These are phyloP conservation scores for Leccinum subgranulosum DNA, from an alignment of 768 basidiomycete species.

Conservation along the genomic window DNA sequence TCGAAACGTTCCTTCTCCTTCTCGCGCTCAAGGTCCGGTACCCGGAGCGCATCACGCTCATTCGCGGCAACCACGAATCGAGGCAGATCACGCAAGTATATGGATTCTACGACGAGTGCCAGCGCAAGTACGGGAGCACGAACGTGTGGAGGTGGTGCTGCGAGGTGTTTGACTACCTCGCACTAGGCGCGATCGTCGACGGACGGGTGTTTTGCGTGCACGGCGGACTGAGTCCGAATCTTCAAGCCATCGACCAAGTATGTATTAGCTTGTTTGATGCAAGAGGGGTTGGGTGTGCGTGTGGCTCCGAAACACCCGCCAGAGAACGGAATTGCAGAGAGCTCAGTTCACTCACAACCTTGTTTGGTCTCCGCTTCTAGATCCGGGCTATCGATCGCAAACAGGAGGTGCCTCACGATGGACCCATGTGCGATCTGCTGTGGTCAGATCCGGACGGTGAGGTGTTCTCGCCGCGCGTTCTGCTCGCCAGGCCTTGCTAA, in stretches of 20 bases:
- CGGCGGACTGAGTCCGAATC: constrained; percentile 89
- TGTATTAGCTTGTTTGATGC: constrained; percentile 20
- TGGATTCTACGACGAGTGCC: constrained; percentile 95
- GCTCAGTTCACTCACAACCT: constrained; percentile 21
- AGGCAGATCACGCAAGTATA: constrained; percentile 97
- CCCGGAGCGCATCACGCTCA: constrained; percentile 94
- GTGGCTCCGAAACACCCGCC: constrained; percentile 18
- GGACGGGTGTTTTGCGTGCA: constrained; percentile 97
- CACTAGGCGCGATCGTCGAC: constrained; percentile 93
- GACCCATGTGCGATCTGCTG: constrained; percentile 97
- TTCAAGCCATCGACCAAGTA: constrained; percentile 88
- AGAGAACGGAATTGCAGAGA: not conserved
- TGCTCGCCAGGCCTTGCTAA: constrained; percentile 11
- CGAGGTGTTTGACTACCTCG: constrained; percentile 97
- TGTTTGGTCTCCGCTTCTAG: constrained; percentile 38
- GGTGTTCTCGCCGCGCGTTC: constrained; percentile 10
- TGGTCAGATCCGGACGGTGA: constrained; percentile 99
- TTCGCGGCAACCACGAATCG: constrained; percentile 97
- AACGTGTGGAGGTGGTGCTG: constrained; percentile 99
- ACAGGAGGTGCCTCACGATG: constrained; percentile 98
- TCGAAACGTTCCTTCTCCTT: constrained; percentile 93
- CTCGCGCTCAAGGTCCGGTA: constrained; percentile 96
- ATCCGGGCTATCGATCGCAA: constrained; percentile 94
- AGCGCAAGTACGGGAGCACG: constrained; percentile 88
- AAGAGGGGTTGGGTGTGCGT: not conserved